Evolutionary conservation across 176 grass and related monocot genomes (phyloP), one percentile per base, ranked within the genome.

Genomic region (Raddia guianensis): DNA sequence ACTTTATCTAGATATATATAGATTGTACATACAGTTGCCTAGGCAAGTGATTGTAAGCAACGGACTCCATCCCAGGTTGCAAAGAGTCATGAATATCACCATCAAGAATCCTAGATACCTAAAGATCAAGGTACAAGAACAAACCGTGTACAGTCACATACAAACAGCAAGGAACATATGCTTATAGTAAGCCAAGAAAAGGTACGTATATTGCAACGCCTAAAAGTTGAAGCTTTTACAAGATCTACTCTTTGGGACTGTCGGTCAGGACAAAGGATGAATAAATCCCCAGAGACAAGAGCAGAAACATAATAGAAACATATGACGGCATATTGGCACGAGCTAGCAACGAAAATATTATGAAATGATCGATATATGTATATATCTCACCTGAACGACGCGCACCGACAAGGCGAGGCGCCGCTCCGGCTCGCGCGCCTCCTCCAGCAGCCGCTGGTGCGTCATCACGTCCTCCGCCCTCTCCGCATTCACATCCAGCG

Each of bases 391-490:
- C 84, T 90, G 87, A 54, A 90, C 73, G 16, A 87, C 82, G 78
- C 87, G 87, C 52, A 95, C 87, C 6, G 82, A 84, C 63, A 90
- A 49, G 65, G 87, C 84, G 0, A 74, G 90, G 12, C 51, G 76
- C 63, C 82, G 85, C 10, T 47, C 66, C 13, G 86, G 75, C 45
- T 87, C 83, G 42, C 80, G 86, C 5, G 89, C 92, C 72, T 80
- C 57, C 86, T 91, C 67, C 42, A 94, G 86, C 72, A 94, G 82
- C 35, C 87, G 65, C 55, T 89, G 85, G 77, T 94, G 92, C 68
- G 73, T 91, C 20, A 94, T 33, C 74, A 91, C 89, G 70, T 94
- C 92, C 71, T 94, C 86, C 65, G 89, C 80, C 72, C 92, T 84
- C 67, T 91, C 92, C 65, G 87, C 84, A 47, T 88, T 87, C 82